Evolutionary conservation across 106 monocot genomes (phyloP).

Genomic region (Apostasia ramifera): DNA sequence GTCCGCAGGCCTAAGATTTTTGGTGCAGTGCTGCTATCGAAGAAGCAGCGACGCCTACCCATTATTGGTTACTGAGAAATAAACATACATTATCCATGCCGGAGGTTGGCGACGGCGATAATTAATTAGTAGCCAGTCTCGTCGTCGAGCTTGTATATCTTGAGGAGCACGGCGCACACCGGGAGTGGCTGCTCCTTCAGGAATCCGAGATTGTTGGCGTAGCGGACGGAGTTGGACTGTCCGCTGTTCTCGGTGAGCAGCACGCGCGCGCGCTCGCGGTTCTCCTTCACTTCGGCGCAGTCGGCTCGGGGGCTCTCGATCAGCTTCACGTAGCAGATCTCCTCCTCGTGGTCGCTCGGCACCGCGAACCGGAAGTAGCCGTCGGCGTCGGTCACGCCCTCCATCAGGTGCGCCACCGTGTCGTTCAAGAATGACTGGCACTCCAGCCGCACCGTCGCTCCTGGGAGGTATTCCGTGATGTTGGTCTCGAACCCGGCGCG

Average conservation of each 20-base stretch:
- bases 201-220: slow-evolving; percentile 18
- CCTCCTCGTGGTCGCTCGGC: neutral
- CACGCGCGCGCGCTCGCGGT: slow-evolving; percentile 1
- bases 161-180: neutral
- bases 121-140: too few species aligned
- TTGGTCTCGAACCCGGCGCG: slow-evolving; percentile 51
- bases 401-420: neutral
- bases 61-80: too few species aligned
- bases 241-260: slow-evolving; percentile 5
- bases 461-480: slow-evolving; percentile 33
- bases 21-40: too few species aligned
- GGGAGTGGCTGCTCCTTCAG: neutral
- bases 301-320: neutral
- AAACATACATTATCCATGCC: too few species aligned
- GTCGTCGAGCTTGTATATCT: too few species aligned
- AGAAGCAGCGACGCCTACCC: too few species aligned
- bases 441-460: neutral
- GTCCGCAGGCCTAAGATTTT: too few species aligned
- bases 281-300: slow-evolving; percentile 2
- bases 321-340: slow-evolving; percentile 5
- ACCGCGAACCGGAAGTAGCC: slow-evolving; percentile 2
- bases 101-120: too few species aligned
- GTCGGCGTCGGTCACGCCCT: neutral
- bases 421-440: too few species aligned
- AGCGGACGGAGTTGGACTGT: neutral